Conservation (phyloP, 768 basidiomycete species). For the Favolaschia claudopus region DNA sequence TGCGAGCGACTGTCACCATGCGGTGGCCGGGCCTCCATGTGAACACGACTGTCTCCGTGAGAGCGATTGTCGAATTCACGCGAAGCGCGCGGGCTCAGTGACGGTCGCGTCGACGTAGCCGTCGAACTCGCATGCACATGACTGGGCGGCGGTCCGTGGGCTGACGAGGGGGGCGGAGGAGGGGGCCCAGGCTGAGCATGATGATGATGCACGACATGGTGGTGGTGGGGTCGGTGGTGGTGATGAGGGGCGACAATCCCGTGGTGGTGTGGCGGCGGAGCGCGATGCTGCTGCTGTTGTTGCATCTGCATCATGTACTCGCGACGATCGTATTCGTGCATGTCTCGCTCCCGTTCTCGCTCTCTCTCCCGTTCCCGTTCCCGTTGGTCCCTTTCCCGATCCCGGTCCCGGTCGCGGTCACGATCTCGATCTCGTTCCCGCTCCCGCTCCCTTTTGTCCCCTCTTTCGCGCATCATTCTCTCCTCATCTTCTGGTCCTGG, state of each 20-base stretch:
- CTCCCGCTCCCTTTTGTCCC: conserved; percentile 31
- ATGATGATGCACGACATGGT: conserved; percentile 58
- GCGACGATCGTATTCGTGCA: conserved; percentile 34
- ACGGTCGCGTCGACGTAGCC: conserved; percentile 15
- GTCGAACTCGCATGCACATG: conserved; percentile 15
- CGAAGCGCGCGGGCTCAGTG: conserved; percentile 28
- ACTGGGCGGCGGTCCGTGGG: conserved; percentile 25
- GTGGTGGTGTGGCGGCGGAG: conserved; percentile 43
- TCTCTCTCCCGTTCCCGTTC: conserved; percentile 3
- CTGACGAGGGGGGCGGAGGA: conserved; percentile 46
- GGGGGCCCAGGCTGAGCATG: conserved; percentile 41
- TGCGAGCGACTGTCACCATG: conserved; percentile 38
- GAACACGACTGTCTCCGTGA: conserved; percentile 28
- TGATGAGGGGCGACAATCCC: conserved; percentile 45
- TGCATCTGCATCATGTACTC: conserved; percentile 35
- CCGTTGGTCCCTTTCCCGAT: background rate
- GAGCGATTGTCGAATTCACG: conserved; percentile 27
- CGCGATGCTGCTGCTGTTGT: conserved; percentile 35
- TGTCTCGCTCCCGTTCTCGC: conserved; percentile 26
- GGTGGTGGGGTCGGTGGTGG: conserved; percentile 52
- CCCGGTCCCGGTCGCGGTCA: background rate
- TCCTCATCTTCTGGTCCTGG: conserved; percentile 38
- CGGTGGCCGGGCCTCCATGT: conserved; percentile 42
- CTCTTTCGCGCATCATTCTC: conserved; percentile 36
- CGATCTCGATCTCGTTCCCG: conserved; percentile 22